These are phyloP conservation scores for Beauveria sp. DNA, from an alignment of 2,329 filamentous ascomycete species.

Conservation along the genomic window DNA sequence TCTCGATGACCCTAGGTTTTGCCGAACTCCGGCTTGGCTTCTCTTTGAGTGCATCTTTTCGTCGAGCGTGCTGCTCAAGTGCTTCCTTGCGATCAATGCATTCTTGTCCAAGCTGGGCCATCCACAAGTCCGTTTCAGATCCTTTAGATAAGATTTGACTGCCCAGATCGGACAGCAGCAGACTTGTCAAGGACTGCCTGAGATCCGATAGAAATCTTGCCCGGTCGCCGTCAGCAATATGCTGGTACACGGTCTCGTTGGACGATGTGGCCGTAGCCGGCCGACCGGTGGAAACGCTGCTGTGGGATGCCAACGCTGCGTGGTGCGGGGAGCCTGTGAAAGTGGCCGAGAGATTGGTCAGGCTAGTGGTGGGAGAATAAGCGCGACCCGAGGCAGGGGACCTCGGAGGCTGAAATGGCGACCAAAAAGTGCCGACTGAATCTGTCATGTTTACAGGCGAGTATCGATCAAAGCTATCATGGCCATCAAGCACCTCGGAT, in stretches of 20 bases:
- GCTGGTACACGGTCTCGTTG: slow-evolving; percentile 58
- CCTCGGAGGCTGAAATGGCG: slow-evolving; percentile 66
- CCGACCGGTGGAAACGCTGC: slow-evolving; percentile 43
- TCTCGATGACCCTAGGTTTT: slow-evolving; percentile 49
- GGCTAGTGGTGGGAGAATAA: slow-evolving; percentile 55
- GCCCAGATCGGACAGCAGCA: slow-evolving; percentile 83
- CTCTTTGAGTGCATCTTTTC: slow-evolving; percentile 31
- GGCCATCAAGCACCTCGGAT: slow-evolving; percentile 60
- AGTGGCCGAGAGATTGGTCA: slow-evolving; percentile 48
- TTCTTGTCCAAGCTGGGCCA: slow-evolving; percentile 59
- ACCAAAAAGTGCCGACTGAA: slow-evolving; percentile 79
- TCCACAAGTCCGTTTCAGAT: slow-evolving; percentile 90
- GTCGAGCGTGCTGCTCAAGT: slow-evolving; percentile 39
- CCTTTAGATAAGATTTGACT: slow-evolving; percentile 79
- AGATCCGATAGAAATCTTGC: slow-evolving; percentile 69
- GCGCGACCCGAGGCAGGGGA: slow-evolving; percentile 53
- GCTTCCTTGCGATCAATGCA: slow-evolving; percentile 56
- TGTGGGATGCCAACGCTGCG: slow-evolving; percentile 35
- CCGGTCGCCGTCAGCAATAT: slow-evolving; percentile 60
- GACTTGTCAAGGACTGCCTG: slow-evolving; percentile 70
- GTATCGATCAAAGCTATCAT: slow-evolving; percentile 58
- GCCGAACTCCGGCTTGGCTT: slow-evolving; percentile 34
- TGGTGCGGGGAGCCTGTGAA: slow-evolving; percentile 37
- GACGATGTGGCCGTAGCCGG: slow-evolving; percentile 61
- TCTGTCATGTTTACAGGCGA: slow-evolving; percentile 64